These are phyloP conservation scores for Cryptosporidium viatorum DNA, from an alignment of 169 alveolate species.

Conservation along the genomic window DNA sequence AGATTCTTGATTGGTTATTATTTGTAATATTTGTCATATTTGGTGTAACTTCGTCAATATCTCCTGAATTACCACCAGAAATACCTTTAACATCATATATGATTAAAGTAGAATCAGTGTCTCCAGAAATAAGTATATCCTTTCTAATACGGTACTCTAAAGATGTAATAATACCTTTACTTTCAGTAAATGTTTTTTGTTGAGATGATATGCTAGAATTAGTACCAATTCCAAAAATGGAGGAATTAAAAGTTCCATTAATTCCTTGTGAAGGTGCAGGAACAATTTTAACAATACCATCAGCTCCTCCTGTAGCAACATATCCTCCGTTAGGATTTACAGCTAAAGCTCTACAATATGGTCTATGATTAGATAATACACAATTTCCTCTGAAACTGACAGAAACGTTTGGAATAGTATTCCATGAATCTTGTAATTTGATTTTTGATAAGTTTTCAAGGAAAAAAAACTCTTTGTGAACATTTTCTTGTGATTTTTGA, in stretches of 20 bases:
- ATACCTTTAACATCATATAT: slow-evolving; percentile 64
- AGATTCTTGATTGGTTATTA: neutral
- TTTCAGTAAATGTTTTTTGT: slow-evolving; percentile 68
- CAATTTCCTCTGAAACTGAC: slow-evolving; percentile 51
- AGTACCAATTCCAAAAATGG: slow-evolving; percentile 13
- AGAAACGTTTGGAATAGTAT: slow-evolving; percentile 21
- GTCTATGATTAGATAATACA: slow-evolving; percentile 70
- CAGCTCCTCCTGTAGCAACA: slow-evolving; percentile 75
- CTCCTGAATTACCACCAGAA: slow-evolving; percentile 37
- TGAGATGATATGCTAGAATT: slow-evolving; percentile 54
- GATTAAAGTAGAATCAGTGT: slow-evolving; percentile 47
- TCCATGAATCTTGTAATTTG: slow-evolving; percentile 38
- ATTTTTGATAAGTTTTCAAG: slow-evolving; percentile 39
- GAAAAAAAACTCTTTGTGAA: slow-evolving; percentile 11
- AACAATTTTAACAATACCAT: slow-evolving; percentile 65
- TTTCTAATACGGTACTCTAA: slow-evolving; percentile 31
- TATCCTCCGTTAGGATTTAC: slow-evolving; percentile 56
- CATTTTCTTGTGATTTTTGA: neutral
- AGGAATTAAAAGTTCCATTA: neutral
- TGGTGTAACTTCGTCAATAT: neutral
- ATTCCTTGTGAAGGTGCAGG: slow-evolving; percentile 57
- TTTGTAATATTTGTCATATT: neutral
- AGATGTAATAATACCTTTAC: slow-evolving; percentile 67
- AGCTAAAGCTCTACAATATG: slow-evolving; percentile 67
- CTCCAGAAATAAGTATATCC: slow-evolving; percentile 64